Evolutionary conservation across 257 asterid species (phyloP).

Genomic region (Nemophila menziesii): DNA sequence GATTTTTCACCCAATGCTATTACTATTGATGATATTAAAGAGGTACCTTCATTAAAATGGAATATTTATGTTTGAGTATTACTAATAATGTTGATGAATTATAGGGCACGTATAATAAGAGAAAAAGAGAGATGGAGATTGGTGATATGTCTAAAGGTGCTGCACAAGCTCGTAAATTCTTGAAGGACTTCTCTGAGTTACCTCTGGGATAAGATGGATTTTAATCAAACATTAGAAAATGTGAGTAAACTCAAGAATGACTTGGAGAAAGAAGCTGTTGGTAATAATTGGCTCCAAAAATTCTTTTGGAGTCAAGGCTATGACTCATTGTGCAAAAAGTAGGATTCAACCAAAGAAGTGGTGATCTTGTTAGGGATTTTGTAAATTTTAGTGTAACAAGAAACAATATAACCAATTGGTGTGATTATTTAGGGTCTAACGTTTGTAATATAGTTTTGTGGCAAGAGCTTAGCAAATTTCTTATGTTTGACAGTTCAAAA

Average conservation of each 20-base stretch:
- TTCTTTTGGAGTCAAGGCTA: no score
- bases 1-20: conserved; percentile 58
- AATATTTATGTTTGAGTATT: no score
- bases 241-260: conserved; percentile 43
- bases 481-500: no score
- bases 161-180: conserved; percentile 64
- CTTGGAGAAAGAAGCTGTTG: conserved; percentile 55
- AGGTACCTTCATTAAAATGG: no score
- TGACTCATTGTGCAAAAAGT: no score
- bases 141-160: conserved; percentile 55
- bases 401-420: no score
- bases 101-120: conserved; percentile 46
- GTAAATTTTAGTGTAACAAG: no score
- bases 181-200: conserved; percentile 60
- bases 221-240: conserved; percentile 35
- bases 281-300: conserved; percentile 68
- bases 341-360: background rate
- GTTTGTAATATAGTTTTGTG: no score
- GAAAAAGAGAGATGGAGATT: conserved; percentile 52
- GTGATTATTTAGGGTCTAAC: no score
- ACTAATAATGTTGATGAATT: conserved; percentile 5
- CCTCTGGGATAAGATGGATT: conserved; percentile 76
- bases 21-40: conserved; percentile 28
- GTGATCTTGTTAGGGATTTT: no score
- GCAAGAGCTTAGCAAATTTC: no score